phyloP scores from a whole-genome alignment of 768 basidiomycete species.

The Gloeophyllum trabeum region DNA sequence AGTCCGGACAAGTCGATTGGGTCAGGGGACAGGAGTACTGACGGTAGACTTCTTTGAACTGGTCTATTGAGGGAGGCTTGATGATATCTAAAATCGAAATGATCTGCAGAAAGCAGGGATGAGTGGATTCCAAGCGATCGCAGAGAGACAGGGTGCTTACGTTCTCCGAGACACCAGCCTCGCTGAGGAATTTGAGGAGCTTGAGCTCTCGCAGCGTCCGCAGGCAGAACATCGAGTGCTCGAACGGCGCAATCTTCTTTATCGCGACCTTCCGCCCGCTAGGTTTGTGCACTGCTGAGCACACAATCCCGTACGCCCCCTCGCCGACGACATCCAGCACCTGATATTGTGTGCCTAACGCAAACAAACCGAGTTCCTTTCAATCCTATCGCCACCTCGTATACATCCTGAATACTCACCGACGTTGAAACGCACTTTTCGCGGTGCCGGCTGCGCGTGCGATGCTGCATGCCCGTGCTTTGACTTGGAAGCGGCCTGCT shows the following conservation, averaged over 20 bases:
- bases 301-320: constrained; percentile 91
- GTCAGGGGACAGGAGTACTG: constrained; percentile 17
- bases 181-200: constrained; percentile 67
- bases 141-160: constrained; percentile 27
- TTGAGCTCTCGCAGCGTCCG: constrained; percentile 49
- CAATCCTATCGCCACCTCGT: constrained; percentile 10
- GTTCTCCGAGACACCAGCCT: constrained; percentile 85
- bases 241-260: constrained; percentile 92
- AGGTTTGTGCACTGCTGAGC: constrained; percentile 71
- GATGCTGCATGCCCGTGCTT: constrained; percentile 36
- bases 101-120: constrained; percentile 37
- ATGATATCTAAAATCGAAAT: constrained; percentile 87
- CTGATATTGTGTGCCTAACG: constrained; percentile 39
- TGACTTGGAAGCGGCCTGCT: constrained; percentile 19
- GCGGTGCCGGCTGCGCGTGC: constrained; percentile 43
- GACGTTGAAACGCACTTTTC: constrained; percentile 86
- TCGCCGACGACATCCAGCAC: constrained; percentile 85
- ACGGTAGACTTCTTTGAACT: constrained; percentile 81
- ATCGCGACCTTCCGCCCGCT: constrained; percentile 86
- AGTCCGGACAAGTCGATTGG: constrained; percentile 1
- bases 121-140: background rate
- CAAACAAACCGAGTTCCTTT: constrained; percentile 6
- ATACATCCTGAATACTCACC: constrained; percentile 37
- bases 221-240: constrained; percentile 89
- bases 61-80: constrained; percentile 69